Evolutionary conservation across 108 stramenopile species (phyloP).

Genomic region (Cyclotella kingstonii): DNA sequence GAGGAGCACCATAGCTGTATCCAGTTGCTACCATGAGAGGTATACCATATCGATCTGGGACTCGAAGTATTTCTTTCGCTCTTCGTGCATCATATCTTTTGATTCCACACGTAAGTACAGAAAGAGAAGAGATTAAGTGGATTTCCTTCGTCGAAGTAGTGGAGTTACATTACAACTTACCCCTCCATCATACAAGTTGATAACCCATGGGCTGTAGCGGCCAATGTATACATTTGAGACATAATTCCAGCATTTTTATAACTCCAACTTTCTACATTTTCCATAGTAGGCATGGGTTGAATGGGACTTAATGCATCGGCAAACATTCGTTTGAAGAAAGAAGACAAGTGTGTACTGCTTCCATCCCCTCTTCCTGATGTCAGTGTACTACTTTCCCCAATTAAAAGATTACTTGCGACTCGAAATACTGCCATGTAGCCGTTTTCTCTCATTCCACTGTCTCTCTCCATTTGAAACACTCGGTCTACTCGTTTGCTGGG

Average conservation of each 20-base stretch:
- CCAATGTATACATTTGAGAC: conserved; percentile 58
- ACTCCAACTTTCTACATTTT: conserved; percentile 69
- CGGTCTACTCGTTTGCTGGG: conserved; percentile 65
- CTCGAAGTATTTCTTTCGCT: conserved; percentile 56
- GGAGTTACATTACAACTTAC: too few relatives aligned
- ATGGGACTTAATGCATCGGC: conserved; percentile 49
- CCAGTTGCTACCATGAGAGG: conserved; percentile 71
- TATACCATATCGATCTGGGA: conserved; percentile 76
- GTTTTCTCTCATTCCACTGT: conserved; percentile 45
- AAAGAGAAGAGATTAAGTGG: neutral
- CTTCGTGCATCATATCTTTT: conserved; percentile 53
- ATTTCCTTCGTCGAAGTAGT: too few relatives aligned
- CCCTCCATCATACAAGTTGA: conserved; percentile 83
- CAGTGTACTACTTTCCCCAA: conserved; percentile 56
- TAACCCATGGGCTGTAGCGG: conserved; percentile 67
- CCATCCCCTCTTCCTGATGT: neutral
- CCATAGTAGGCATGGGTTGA: conserved; percentile 73
- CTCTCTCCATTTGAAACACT: conserved; percentile 59
- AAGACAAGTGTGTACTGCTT: conserved; percentile 45
- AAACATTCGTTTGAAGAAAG: conserved; percentile 57
- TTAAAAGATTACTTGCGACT: conserved; percentile 64
- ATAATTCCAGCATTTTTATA: conserved; percentile 71
- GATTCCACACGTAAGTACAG: neutral
- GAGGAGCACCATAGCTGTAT: conserved; percentile 55
- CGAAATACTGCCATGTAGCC: conserved; percentile 65